Base-by-base conservation (phyloP, 495 filamentous ascomycete genomes). In the Talaromyces adpressus region DNA sequence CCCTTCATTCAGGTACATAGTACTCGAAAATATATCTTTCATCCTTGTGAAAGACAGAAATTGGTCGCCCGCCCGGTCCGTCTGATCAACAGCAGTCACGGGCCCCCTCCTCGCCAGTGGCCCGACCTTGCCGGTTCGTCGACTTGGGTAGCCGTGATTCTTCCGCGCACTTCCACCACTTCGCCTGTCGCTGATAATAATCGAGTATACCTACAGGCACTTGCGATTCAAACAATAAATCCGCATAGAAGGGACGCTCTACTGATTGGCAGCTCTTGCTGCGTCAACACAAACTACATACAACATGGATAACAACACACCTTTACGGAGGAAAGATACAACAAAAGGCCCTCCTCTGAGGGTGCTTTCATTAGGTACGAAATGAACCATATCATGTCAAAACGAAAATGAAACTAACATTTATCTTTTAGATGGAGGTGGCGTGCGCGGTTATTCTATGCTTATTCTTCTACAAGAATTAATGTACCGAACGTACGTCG, bases 371-470 rank as follows among this genome's bases (percentile, higher is more conserved):
- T 84, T 98, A 61, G 92, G 92, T 94, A 83, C 62, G 87, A 77
- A n/a, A n/a, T n/a, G n/a, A n/a, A n/a, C n/a, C n/a, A n/a, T n/a
- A n/a, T n/a, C n/a, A n/a, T n/a, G n/a, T n/a, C n/a, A n/a, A n/a
- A n/a, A n/a, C n/a, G n/a, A n/a, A n/a, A n/a, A n/a, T n/a, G n/a
- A 29, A 27, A 56, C 52, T 56, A 14, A 56, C 52, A n/a, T 25
- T 5, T 56, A 1, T 11, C 16, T 12, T 29, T 2, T 56, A 96
- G 94, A 97, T 83, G 94, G 94, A 71, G 94, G 94, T 67, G 94
- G 94, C 65, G 93, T 99, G 59, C 87, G 95, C 66, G 94, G 94
- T 47, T 99, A 97, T 79, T 97, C 93, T 57, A 96, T 97, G 84
- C 87, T 96, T 70, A 90, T 96, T 65, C 88, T 98, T 62, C 85